These are phyloP conservation scores for Effrenium voratum DNA, from an alignment of 73 alveolate species.

Conservation along the genomic window DNA sequence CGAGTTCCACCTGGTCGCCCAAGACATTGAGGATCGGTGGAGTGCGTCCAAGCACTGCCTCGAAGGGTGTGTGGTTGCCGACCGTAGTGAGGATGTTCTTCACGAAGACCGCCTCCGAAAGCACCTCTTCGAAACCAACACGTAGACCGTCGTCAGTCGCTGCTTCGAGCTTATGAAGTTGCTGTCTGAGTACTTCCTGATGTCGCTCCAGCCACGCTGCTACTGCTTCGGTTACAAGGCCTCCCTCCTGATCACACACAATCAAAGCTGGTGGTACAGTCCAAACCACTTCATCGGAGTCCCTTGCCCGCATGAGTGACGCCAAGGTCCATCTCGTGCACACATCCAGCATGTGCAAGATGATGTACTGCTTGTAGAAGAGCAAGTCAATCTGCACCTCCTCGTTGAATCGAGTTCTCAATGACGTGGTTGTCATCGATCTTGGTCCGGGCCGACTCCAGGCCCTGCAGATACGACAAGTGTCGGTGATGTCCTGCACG, in stretches of 20 bases:
- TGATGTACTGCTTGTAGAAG: neutral
- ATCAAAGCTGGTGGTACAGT: neutral
- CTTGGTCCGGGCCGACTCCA: conserved; percentile 8
- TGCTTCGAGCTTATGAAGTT: neutral
- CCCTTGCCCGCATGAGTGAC: neutral
- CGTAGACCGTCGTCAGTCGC: neutral
- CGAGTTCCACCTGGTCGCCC: neutral
- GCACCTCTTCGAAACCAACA: neutral
- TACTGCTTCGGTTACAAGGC: neutral
- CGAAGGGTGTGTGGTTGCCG: neutral
- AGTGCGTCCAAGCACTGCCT: neutral
- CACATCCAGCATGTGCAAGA: neutral
- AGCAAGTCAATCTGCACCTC: conserved; percentile 6
- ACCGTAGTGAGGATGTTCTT: neutral
- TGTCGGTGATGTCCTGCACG: neutral
- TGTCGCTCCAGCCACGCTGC: neutral
- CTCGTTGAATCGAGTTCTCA: neutral
- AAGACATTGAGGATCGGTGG: neutral
- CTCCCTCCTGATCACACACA: conserved; percentile 17
- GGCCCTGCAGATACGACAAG: neutral
- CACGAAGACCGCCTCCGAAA: neutral
- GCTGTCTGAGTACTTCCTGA: neutral
- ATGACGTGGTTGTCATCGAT: neutral
- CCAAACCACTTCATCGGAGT: neutral
- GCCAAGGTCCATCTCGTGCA: neutral